These are phyloP conservation scores for Thermomyces lanuginosus DNA, from an alignment of 2,329 filamentous ascomycete genomes.

Conservation along the genomic window DNA sequence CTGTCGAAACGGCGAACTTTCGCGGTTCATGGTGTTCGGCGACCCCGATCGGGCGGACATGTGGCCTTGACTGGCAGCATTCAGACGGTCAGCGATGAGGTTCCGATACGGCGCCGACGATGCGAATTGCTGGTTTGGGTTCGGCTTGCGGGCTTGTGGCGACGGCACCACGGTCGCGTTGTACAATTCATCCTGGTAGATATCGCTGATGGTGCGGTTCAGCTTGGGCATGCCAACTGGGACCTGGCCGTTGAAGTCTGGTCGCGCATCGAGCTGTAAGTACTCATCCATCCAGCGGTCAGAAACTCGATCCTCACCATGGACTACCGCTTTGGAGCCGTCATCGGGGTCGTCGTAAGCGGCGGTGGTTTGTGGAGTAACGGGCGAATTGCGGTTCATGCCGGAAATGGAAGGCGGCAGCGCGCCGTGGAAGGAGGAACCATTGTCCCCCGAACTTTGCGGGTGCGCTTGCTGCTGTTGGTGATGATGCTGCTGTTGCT, in stretches of 20 bases:
- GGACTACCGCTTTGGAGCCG: slow-evolving; percentile 31
- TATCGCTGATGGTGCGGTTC: slow-evolving; percentile 70
- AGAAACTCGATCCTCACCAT: slow-evolving; percentile 37
- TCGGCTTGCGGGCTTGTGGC: slow-evolving; percentile 22
- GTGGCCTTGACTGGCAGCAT: slow-evolving; percentile 62
- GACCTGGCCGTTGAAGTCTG: slow-evolving; percentile 36
- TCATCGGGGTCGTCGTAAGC: slow-evolving; percentile 40
- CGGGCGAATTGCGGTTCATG: slow-evolving; percentile 43
- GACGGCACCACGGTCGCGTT: slow-evolving; percentile 33
- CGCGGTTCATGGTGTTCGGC: slow-evolving; percentile 38
- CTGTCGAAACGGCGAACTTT: slow-evolving; percentile 66
- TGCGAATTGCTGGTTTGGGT: slow-evolving; percentile 11
- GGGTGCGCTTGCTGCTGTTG: slow-evolving; percentile 18
- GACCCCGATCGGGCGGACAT: slow-evolving; percentile 46
- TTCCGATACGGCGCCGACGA: slow-evolving; percentile 37
- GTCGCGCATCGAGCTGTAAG: slow-evolving; percentile 46
- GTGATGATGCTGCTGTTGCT: slow-evolving; percentile 12
- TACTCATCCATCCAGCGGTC: slow-evolving; percentile 41
- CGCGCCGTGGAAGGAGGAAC: slow-evolving; percentile 35
- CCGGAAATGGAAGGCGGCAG: slow-evolving; percentile 44
- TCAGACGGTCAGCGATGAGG: slow-evolving; percentile 58
- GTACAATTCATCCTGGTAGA: slow-evolving; percentile 72
- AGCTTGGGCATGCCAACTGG: slow-evolving; percentile 50
- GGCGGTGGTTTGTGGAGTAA: slow-evolving; percentile 42
- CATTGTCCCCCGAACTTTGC: slow-evolving; percentile 34